phyloP scores from a whole-genome alignment of 257 asterid species.

The Vinca minor region DNA sequence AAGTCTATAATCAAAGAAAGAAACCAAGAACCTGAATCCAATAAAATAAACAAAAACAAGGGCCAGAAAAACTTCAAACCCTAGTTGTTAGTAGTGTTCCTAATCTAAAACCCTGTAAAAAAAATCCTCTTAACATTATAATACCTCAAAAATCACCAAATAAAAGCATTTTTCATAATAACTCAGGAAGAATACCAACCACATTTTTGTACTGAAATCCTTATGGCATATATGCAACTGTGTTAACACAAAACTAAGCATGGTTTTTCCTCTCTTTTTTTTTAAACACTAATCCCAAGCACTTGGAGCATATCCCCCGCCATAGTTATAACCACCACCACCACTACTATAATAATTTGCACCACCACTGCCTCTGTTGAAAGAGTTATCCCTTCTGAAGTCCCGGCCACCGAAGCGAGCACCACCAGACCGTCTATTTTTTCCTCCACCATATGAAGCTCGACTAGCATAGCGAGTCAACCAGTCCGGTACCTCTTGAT shows the following conservation, averaged over 20 bases:
- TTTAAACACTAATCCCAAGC: conserved; percentile 23
- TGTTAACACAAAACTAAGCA: conserved; percentile 3
- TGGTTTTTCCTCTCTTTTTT: too few species aligned
- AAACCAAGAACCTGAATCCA: neutral
- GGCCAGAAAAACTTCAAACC: neutral
- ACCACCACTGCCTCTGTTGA: conserved; percentile 38
- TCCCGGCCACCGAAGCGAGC: conserved; percentile 76
- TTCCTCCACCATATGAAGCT: conserved; percentile 47
- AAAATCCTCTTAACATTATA: conserved; percentile 3
- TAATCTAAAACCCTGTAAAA: conserved; percentile 2
- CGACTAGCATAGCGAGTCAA: conserved; percentile 59
- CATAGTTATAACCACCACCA: conserved; percentile 17
- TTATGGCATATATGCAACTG: conserved; percentile 13
- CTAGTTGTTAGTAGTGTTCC: conserved; percentile 5
- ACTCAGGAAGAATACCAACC: conserved; percentile 12
- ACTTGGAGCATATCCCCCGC: conserved; percentile 29
- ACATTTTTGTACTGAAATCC: conserved; percentile 7
- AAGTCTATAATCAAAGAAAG: neutral
- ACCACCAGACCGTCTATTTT: conserved; percentile 57
- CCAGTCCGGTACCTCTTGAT: conserved; percentile 91
- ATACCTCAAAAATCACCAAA: neutral
- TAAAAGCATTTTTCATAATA: conserved; percentile 8
- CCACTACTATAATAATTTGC: conserved; percentile 34
- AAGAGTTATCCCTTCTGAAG: conserved; percentile 55
- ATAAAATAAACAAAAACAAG: neutral